Base-by-base conservation (phyloP, 345 rosid genomes). In the Bruguiera gymnorhiza region DNA sequence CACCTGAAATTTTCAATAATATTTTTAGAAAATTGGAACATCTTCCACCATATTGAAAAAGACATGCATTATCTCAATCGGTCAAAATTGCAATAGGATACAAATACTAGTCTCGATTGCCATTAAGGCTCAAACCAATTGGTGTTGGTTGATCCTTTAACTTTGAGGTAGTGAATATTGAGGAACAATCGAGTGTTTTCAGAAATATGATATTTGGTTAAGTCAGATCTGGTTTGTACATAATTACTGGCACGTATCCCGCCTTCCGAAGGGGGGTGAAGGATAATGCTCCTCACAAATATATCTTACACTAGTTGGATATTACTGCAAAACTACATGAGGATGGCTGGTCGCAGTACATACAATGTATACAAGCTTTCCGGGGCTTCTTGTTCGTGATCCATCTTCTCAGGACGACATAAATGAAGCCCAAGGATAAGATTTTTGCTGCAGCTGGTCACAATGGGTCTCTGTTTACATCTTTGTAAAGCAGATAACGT, bases 401-500 rank as follows among this genome's bases (percentile, higher is more conserved):
- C 53, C 37, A 11, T 30, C 69, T 27, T 50, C 26, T 24, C 37
- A 20, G 16, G 52, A 29, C 21, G 4, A 48, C 20, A 31, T 46
- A 65, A 13, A 60, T 21, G 30, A 63, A 30, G 29, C 36, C 37
- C 52, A 24, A 6, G 27, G 51, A 29, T 23, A 10, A 0, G 23
- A 20, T 8, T 34, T 60, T 34, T 61, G 68, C 66, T 10, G 60
- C 64, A 29, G 53, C 60, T 56, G 51, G 23, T 63, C 27, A 71
- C 62, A 86, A 69, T 20, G 88, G 98, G 79, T 86, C 85, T 75
- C 96, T 88, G 63, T 90, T 90, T 18, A 84, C 91, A 70, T 90
- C 98, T 86, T 92, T 92, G 89, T 90, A 92, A 30, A 92, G 79
- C 75, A 90, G 27, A 83, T 88, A 92, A 10, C 95, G 81, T 8